Evolutionary conservation across 106 monocot genomes (phyloP).

Genomic region (Narthecium ossifragum): DNA sequence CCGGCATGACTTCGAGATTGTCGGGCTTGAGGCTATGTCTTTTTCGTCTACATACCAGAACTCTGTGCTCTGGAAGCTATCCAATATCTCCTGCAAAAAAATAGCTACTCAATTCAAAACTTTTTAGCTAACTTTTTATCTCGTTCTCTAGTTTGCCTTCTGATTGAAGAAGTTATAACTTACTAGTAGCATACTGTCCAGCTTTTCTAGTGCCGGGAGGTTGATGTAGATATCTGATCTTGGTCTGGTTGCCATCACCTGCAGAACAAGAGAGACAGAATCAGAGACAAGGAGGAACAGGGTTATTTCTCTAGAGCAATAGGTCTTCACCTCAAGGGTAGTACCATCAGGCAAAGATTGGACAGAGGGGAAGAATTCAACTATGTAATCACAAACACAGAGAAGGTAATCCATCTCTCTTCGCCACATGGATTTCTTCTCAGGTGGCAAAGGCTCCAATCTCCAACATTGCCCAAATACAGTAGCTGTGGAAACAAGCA

Average conservation of each 20-base stretch:
- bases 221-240: conserved; percentile 72
- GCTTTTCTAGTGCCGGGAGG: conserved; percentile 68
- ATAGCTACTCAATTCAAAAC: not conserved
- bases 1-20: conserved; percentile 47
- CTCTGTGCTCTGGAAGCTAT: conserved; percentile 59
- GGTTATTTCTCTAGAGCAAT: not conserved
- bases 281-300: not conserved
- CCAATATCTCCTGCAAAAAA: conserved; percentile 62
- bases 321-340: conserved; percentile 31
- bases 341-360: conserved; percentile 46
- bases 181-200: conserved; percentile 67
- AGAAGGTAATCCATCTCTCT: conserved; percentile 80
- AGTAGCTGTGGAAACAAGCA: conserved; percentile 37
- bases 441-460: conserved; percentile 56
- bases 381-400: conserved; percentile 72
- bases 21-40: conserved; percentile 24
- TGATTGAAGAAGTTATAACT: conserved; percentile 5
- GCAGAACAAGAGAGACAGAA: not conserved
- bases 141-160: not conserved
- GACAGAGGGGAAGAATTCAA: conserved; percentile 51
- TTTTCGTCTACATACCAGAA: conserved; percentile 86
- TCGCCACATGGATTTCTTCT: conserved; percentile 79
- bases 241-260: conserved; percentile 68
- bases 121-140: not conserved
- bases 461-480: conserved; percentile 65